Base-by-base conservation (phyloP, 73 alveolate species). In the Halteria grandinella region DNA sequence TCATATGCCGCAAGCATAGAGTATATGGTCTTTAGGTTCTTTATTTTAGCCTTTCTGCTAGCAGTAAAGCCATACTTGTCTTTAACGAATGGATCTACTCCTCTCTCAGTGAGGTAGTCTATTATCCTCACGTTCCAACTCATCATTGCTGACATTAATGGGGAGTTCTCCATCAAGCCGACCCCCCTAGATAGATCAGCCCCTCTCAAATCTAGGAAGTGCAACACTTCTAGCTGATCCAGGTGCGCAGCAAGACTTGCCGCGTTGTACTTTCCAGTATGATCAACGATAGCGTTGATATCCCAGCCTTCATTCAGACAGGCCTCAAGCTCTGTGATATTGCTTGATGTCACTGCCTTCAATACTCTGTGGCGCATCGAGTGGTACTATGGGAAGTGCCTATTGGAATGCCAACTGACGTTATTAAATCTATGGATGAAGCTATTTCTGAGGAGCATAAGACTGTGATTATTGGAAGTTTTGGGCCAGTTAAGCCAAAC, bases 61-160 rank as follows among this genome's bases (percentile, higher is more conserved):
- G 93, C 93, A 32, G 88, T 84, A 33, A 84, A 84, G 1, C 93
- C 93, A 45, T 47, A 75, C 40, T 24, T 52, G 36, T 84, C 93
- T 18, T 54, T 75, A n/a, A 55, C 24, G 36, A 20, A 32, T 0
- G 93, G 93, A 39, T 84, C 62, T 0, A 75, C 93, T 0, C 60
- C 77, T 40, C 93, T 25, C 55, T 74, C 93, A 15, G 64, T 40
- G 25, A 84, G 62, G 45, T 84, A 84, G 21, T 84, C 93, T 0
- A 84, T 64, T 0, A 75, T 62, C 47, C 93, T 47, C 20, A 72
- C 77, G 50, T 84, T 74, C 93, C 93, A 84, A 18, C 62, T 37
- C 29, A 33, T 63, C 20, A 48, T 45, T 27, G 88, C 85, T 6
- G 71, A 28, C 88, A 84, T 84, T 43, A 84, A 51, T 0, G 93